phyloP scores from a whole-genome alignment of 129 eudicot species.

The Helianthus annuus region HanXRQr2.0-SUNRISE NC_035444.2:144835533-144836032 shows the following conservation, averaged over 20 bases:
- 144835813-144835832: slow-evolving; percentile 26
- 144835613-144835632: not conserved
- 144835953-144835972: slow-evolving; percentile 22
- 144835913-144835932: slow-evolving; percentile 11
- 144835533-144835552: not conserved
- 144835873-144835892: not conserved
- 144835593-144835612: not conserved
- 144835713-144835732: slow-evolving; percentile 5
- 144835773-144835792: slow-evolving; percentile 15
- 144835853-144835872: slow-evolving; percentile 39
- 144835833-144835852: slow-evolving; percentile 27
- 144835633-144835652: slow-evolving; percentile 18
- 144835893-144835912: not conserved
- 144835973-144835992: slow-evolving; percentile 11
- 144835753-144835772: slow-evolving; percentile 15
- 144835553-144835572: not conserved
- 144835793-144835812: not conserved
- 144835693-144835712: no score
- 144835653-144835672: slow-evolving; percentile 7
- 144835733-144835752: slow-evolving; percentile 32
- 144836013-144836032: slow-evolving; percentile 16
- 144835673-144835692: slow-evolving; percentile 12
- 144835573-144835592: not conserved
- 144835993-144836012: slow-evolving; percentile 38
- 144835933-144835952: slow-evolving; percentile 10